Evolutionary conservation across 805 yeast species (phyloP).

Genomic region (Maudiozyma turicensis): DNA sequence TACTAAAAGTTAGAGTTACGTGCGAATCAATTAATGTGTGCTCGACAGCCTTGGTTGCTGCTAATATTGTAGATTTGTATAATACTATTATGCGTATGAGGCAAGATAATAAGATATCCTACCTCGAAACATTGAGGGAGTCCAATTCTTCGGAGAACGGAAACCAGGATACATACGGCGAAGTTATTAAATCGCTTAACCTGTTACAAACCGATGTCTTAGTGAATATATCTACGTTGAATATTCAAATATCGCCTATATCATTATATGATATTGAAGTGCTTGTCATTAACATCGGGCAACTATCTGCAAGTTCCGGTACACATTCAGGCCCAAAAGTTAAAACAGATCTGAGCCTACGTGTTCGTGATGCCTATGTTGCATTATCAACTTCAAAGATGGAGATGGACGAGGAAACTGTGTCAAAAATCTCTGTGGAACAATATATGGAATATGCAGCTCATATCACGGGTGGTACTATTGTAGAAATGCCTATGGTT

Average conservation of each 20-base stretch:
- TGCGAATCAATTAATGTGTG: slow-evolving; percentile 50
- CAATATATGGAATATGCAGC: slow-evolving; percentile 48
- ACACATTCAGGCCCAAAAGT: slow-evolving; percentile 30
- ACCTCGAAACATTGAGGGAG: slow-evolving; percentile 64
- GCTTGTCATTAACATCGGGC: slow-evolving; percentile 49
- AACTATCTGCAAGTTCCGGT: slow-evolving; percentile 41
- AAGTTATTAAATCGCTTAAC: slow-evolving; percentile 23
- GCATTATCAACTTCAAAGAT: slow-evolving; percentile 54
- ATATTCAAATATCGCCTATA: slow-evolving; percentile 71
- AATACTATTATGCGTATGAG: slow-evolving; percentile 61
- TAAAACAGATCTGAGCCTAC: slow-evolving; percentile 50
- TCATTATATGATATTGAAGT: slow-evolving; percentile 72
- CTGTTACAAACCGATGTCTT: slow-evolving; percentile 57
- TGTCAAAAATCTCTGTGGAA: slow-evolving; percentile 38
- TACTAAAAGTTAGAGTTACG: slow-evolving; percentile 41
- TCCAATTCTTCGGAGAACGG: slow-evolving; percentile 31
- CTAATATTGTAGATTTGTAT: slow-evolving; percentile 70
- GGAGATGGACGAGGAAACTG: slow-evolving; percentile 40
- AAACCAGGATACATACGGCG: slow-evolving; percentile 20
- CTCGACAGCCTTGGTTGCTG: slow-evolving; percentile 77
- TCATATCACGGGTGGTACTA: slow-evolving; percentile 66
- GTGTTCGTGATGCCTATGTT: slow-evolving; percentile 52
- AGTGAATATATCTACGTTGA: slow-evolving; percentile 45
- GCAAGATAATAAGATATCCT: slow-evolving; percentile 63
- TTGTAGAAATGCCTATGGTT: slow-evolving; percentile 71